Conservation (phyloP, 306 rosid species). For the Dryas alaskensis region DNA sequence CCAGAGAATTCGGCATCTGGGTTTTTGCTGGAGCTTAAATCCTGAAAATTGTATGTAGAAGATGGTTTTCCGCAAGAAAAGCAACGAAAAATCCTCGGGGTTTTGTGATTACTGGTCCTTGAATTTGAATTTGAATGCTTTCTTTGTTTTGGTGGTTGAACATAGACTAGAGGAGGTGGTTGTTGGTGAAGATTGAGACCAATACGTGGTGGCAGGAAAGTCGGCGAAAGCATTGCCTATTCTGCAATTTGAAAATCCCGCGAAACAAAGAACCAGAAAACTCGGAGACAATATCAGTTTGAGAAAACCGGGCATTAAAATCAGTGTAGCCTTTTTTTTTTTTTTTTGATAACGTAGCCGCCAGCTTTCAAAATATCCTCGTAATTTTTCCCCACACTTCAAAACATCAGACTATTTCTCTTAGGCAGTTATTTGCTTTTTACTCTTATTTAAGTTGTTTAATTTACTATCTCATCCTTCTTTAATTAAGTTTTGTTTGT, state of each 20-base stretch:
- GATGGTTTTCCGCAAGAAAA: conserved; percentile 4
- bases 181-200: conserved; percentile 18
- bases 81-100: neutral
- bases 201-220: conserved; percentile 26
- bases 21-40: conserved; percentile 16
- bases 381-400: neutral
- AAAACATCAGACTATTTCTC: too few species aligned
- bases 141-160: conserved; percentile 14
- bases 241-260: conserved; percentile 17
- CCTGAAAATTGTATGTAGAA: conserved; percentile 4
- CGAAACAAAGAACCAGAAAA: neutral
- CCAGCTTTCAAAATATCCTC: neutral
- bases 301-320: neutral
- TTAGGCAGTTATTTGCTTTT: too few species aligned
- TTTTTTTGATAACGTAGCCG: neutral
- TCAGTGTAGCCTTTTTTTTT: too few species aligned
- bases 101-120: neutral
- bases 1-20: conserved; percentile 27
- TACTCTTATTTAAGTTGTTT: too few species aligned
- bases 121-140: conserved; percentile 17
- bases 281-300: neutral
- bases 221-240: conserved; percentile 41
- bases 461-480: too few species aligned
- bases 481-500: too few species aligned
- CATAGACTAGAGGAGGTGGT: conserved; percentile 24